Conservation (phyloP, 83 land plant species). For the Picea engelmannii region DNA sequence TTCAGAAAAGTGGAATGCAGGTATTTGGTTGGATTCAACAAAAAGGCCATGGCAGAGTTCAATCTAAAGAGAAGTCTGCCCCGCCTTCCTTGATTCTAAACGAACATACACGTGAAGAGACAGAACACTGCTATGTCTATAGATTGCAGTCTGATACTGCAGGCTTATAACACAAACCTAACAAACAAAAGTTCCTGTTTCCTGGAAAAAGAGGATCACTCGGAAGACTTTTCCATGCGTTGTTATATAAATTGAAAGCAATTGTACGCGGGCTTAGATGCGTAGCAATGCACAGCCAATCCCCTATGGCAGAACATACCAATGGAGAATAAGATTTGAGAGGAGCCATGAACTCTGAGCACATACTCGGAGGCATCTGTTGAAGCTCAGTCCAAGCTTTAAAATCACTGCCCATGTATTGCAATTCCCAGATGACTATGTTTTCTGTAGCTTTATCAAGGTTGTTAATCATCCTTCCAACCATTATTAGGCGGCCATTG, state of each 20-base stretch:
- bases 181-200: constrained; percentile 4
- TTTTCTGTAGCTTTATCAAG: background rate
- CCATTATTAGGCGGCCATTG: too few species aligned
- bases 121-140: background rate
- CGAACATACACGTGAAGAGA: too few species aligned
- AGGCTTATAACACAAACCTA: constrained; percentile 18
- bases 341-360: constrained; percentile 3
- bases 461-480: too few species aligned
- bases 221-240: background rate
- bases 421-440: too few species aligned
- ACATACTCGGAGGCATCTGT: constrained; percentile 10
- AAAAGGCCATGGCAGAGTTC: too few species aligned
- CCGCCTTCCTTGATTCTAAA: too few species aligned
- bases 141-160: background rate
- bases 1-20: too few species aligned
- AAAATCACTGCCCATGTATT: background rate
- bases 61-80: too few species aligned
- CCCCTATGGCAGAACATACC: constrained; percentile 6
- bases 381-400: background rate
- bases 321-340: background rate
- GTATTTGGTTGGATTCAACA: too few species aligned
- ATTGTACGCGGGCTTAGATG: constrained; percentile 12
- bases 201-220: constrained; percentile 19
- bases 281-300: constrained; percentile 12
- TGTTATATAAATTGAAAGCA: constrained; percentile 2